A percentile compares a stretch with the other conserved stretches of the same genome.
Conservation (phyloP, 1,284 basidiomycete genomes). For the Malassezia dermatis region DNA sequence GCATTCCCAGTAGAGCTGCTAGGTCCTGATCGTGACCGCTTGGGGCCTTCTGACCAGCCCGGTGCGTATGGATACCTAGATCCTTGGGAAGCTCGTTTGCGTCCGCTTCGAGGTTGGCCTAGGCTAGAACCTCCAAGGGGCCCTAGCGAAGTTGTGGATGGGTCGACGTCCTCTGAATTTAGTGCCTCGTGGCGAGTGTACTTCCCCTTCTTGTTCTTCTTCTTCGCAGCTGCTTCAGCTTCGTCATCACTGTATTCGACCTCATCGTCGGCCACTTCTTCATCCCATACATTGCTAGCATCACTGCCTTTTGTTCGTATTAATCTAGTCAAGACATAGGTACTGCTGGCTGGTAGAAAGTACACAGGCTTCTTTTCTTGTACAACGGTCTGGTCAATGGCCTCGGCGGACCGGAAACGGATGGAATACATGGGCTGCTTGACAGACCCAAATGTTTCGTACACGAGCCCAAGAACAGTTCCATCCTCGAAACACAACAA, state of each 20-base stretch:
- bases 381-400: conserved; percentile 37
- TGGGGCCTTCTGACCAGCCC: not conserved
- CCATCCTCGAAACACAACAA: conserved; percentile 72
- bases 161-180: not conserved
- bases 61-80: not conserved
- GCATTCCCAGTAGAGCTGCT: not conserved
- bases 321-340: conserved; percentile 64
- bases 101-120: not conserved
- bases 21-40: not conserved
- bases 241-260: conserved; percentile 84
- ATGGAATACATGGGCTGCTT: conserved; percentile 72
- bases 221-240: conserved; percentile 61
- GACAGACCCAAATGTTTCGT: conserved; percentile 82
- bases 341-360: conserved; percentile 65
- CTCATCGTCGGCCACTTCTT: conserved; percentile 73
- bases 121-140: conserved; percentile 3
- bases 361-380: conserved; percentile 53
- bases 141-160: conserved; percentile 6
- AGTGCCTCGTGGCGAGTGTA: not conserved
- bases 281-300: conserved; percentile 81
- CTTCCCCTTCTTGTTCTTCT: conserved; percentile 39
- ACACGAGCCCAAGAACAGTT: conserved; percentile 70
- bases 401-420: conserved; percentile 48
- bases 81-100: not conserved
- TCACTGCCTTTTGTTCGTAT: conserved; percentile 67